phyloP scores from a whole-genome alignment of 208 protist genomes.

The Tritrichomonas musculus region DNA sequence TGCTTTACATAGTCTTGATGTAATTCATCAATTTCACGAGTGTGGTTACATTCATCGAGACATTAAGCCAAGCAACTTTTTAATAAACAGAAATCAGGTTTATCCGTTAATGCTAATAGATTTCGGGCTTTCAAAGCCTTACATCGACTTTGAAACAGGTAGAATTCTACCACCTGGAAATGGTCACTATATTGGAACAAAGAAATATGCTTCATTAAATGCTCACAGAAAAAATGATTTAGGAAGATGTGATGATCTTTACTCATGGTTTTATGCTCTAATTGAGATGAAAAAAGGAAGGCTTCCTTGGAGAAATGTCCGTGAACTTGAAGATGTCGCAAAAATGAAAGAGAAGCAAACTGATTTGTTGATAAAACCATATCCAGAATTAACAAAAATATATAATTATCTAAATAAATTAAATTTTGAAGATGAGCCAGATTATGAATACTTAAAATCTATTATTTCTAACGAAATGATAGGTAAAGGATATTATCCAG shows the following conservation, averaged over 20 bases:
- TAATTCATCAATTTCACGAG: neutral
- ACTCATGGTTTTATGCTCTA: neutral
- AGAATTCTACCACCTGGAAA: neutral
- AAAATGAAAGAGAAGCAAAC: neutral
- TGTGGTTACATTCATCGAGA: neutral
- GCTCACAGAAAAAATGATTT: neutral
- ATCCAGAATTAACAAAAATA: no score
- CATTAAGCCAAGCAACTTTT: slow-evolving; percentile 6
- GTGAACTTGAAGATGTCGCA: neutral
- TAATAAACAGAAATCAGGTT: neutral
- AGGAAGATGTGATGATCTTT: neutral
- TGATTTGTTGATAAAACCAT: no score
- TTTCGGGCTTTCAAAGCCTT: slow-evolving; percentile 8
- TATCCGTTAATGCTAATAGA: neutral
- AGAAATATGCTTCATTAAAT: neutral
- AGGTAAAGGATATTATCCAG: no score
- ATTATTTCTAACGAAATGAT: no score
- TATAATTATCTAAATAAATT: no score
- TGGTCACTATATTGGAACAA: neutral
- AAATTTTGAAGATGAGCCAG: no score
- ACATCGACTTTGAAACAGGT: neutral
- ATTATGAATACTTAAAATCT: no score
- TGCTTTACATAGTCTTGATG: neutral
- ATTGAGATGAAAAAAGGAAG: neutral
- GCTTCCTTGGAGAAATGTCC: neutral